These are phyloP conservation scores for Quercus glauca DNA, from an alignment of 306 rosid species.

Conservation along the genomic window DNA sequence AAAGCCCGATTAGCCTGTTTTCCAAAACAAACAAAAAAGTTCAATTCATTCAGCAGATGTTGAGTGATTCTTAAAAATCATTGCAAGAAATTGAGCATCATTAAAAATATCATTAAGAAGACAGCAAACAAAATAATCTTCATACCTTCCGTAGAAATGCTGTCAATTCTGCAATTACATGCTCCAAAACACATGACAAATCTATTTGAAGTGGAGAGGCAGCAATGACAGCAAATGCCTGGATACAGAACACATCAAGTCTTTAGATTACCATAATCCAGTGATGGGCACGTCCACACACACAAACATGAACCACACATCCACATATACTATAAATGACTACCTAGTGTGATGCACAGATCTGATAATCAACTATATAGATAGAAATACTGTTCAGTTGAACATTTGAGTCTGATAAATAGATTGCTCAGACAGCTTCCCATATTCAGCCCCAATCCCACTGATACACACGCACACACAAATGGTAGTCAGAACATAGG, in stretches of 20 bases:
- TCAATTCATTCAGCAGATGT: constrained; percentile 3
- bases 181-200: constrained; percentile 87
- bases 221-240: constrained; percentile 98
- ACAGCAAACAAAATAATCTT: constrained; percentile 18
- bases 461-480: background rate
- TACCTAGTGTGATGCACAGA: background rate
- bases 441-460: background rate
- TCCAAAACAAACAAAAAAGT: constrained; percentile 23
- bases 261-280: constrained; percentile 10
- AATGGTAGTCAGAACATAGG: background rate
- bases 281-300: background rate
- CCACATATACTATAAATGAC: background rate
- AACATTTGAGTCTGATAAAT: background rate
- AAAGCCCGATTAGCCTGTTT: constrained; percentile 93
- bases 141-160: constrained; percentile 93
- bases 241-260: constrained; percentile 23
- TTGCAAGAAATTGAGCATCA: background rate
- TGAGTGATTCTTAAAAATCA: background rate
- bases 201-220: constrained; percentile 85
- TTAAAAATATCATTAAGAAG: background rate
- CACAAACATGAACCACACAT: background rate
- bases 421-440: background rate
- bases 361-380: background rate
- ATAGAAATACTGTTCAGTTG: background rate
- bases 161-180: constrained; percentile 84